phyloP scores from a whole-genome alignment of 208 protist genomes.

The Leishmania lainsoni region DNA sequence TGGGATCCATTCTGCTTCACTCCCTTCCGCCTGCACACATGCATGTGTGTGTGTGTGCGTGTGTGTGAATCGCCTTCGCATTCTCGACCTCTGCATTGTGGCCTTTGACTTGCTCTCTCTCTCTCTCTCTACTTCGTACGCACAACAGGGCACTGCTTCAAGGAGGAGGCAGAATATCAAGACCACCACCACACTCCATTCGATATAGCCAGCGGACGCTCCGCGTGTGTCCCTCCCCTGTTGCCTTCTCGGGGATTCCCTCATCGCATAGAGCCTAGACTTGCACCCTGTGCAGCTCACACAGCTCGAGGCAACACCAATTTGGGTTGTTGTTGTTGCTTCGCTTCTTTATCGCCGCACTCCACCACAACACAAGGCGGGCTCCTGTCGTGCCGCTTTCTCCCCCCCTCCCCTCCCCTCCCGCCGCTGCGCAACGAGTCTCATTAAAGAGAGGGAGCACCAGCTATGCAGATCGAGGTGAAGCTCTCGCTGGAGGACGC shows the following conservation, averaged over 20 bases:
- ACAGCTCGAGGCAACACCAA: not conserved
- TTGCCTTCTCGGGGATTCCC: not conserved
- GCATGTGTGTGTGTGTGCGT: not conserved
- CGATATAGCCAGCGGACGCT: not conserved
- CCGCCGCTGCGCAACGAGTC: not conserved
- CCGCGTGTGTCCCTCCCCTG: not conserved
- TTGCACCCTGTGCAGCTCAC: not conserved
- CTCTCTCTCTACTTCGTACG: not conserved
- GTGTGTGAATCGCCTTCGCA: not conserved
- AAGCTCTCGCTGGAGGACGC: constrained; percentile 62
- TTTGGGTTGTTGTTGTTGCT: too few relatives aligned
- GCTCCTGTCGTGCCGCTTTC: not conserved
- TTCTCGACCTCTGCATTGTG: not conserved
- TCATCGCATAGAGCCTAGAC: constrained; percentile 1
- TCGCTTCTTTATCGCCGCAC: not conserved
- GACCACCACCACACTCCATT: not conserved
- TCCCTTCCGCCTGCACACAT: not conserved
- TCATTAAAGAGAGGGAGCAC: not conserved
- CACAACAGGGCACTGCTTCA: not conserved
- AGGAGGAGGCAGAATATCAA: not conserved
- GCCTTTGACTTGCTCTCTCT: not conserved
- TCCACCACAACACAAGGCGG: not conserved
- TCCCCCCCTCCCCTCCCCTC: not conserved
- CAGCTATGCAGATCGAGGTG: constrained; percentile 63
- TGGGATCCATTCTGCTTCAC: not conserved